Evolutionary conservation across 345 rosid species (phyloP).

Genomic region (Luvunga scandens): DNA sequence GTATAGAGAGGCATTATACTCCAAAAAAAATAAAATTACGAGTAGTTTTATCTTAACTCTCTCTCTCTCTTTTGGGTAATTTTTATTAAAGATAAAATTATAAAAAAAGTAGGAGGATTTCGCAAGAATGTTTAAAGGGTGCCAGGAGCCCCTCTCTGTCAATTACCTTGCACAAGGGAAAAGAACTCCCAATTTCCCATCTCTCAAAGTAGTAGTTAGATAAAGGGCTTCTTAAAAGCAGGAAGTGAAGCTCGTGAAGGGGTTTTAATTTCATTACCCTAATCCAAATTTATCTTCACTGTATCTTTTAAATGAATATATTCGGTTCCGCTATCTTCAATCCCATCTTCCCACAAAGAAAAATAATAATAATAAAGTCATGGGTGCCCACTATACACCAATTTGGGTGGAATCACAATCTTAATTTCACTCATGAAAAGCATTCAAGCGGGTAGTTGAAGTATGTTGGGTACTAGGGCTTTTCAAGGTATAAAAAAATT

Average conservation of each 20-base stretch:
- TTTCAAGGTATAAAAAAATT: constrained; percentile 14
- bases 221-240: neutral
- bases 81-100: too few relatives aligned
- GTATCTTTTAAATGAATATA: constrained; percentile 1
- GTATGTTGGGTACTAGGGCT: constrained; percentile 7
- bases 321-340: constrained; percentile 12
- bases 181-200: too few relatives aligned
- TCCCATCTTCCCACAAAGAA: constrained; percentile 4
- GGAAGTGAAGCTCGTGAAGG: neutral
- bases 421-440: constrained; percentile 2
- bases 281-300: neutral
- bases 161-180: too few relatives aligned
- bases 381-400: constrained; percentile 20
- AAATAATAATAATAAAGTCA: neutral
- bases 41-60: too few relatives aligned
- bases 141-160: too few relatives aligned
- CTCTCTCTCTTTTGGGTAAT: rapidly evolving
- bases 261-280: neutral
- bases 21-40: too few relatives aligned
- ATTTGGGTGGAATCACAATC: constrained; percentile 16
- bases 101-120: too few relatives aligned
- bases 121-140: too few relatives aligned
- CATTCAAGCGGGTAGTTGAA: constrained; percentile 22
- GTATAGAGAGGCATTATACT: too few relatives aligned
- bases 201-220: too few relatives aligned